A percentile compares a stretch with the other conserved stretches of the same genome.
Evolutionary conservation across 306 rosid genomes (phyloP).

Genomic region (Sphenostylis stenocarpa): DNA sequence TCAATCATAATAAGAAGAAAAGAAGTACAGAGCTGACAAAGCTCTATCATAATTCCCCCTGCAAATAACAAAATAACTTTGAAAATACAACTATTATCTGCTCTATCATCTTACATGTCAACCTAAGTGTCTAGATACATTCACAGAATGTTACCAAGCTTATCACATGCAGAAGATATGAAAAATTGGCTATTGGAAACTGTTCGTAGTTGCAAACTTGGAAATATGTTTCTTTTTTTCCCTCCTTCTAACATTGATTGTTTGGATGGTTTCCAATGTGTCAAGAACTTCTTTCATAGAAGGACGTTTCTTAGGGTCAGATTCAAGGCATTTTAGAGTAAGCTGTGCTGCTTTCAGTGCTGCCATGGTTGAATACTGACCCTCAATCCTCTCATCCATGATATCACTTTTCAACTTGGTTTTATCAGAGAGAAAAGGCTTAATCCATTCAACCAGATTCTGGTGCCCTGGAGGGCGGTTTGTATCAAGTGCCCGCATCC

Average conservation of each 20-base stretch:
- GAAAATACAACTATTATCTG: neutral
- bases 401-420: constrained; percentile 45
- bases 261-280: constrained; percentile 55
- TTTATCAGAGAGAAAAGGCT: constrained; percentile 49
- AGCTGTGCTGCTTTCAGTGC: constrained; percentile 52
- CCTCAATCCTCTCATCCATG: constrained; percentile 61
- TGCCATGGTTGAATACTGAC: constrained; percentile 70
- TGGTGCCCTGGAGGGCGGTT: constrained; percentile 50
- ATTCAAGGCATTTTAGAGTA: constrained; percentile 58
- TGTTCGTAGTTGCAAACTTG: neutral
- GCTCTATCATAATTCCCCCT: no score
- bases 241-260: constrained; percentile 42
- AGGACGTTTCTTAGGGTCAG: constrained; percentile 68
- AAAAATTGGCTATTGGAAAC: neutral
- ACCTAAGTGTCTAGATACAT: neutral
- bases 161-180: neutral
- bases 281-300: constrained; percentile 75
- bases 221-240: neutral
- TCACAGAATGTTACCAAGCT: neutral
- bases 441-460: constrained; percentile 72
- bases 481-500: constrained; percentile 59
- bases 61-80: no score
- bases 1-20: no score
- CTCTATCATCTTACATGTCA: neutral
- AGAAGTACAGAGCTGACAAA: no score